A percentile compares a stretch with the other conserved stretches of the same genome.
These are phyloP conservation scores for Acacia concinna DNA, from an alignment of 331 rosid species.

Conservation along the genomic window DNA sequence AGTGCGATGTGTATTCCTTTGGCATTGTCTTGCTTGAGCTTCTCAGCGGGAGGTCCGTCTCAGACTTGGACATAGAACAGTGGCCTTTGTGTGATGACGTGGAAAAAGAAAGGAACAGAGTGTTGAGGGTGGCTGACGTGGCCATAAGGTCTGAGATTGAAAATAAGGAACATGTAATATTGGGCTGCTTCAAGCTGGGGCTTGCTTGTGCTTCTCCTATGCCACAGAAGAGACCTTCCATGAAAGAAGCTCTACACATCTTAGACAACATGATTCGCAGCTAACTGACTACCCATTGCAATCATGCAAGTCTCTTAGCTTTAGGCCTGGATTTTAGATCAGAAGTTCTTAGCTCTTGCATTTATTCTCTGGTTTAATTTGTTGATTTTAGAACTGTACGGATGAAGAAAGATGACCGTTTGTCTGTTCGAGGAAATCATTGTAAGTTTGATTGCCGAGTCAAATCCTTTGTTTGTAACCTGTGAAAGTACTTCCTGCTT, in stretches of 20 bases:
- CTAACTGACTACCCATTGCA: constrained; percentile 7
- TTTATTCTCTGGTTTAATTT: constrained; percentile 36
- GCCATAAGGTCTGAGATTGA: constrained; percentile 57
- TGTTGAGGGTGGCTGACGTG: constrained; percentile 57
- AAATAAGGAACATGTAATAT: constrained; percentile 53
- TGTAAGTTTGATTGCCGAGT: constrained; percentile 31
- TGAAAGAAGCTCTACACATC: constrained; percentile 77
- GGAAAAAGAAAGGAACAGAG: constrained; percentile 57
- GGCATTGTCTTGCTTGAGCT: constrained; percentile 77
- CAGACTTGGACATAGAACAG: constrained; percentile 61
- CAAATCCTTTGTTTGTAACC: constrained; percentile 26
- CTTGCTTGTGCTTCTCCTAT: constrained; percentile 59
- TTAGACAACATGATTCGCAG: constrained; percentile 42
- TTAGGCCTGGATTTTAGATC: constrained; percentile 22
- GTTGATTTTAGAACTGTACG: not conserved
- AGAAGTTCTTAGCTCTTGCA: constrained; percentile 19
- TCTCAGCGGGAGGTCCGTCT: constrained; percentile 56
- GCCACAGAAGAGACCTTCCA: constrained; percentile 81
- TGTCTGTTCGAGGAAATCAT: constrained; percentile 23
- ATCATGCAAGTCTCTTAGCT: constrained; percentile 24
- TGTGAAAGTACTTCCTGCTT: constrained; percentile 13
- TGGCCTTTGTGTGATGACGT: constrained; percentile 41
- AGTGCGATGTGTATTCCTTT: constrained; percentile 84
- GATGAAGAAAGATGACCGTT: not conserved
- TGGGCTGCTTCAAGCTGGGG: constrained; percentile 67